phyloP scores from a whole-genome alignment of 805 yeast species.

The Ogataea saltuana region DNA sequence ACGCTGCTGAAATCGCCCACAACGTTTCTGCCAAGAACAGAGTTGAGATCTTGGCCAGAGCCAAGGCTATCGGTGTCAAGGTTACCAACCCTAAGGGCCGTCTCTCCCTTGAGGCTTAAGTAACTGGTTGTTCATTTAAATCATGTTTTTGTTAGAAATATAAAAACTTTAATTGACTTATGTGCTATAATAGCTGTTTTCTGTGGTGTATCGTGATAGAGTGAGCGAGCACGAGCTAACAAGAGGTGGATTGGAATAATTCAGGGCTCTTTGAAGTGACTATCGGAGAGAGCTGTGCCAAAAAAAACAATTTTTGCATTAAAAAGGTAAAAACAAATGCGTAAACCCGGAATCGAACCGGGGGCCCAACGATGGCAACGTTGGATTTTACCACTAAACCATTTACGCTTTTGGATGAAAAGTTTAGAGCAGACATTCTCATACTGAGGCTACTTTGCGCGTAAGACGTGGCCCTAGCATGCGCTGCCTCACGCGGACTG shows the following conservation, averaged over 20 bases:
- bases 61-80: slow-evolving; percentile 97
- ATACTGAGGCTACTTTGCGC: too few relatives aligned
- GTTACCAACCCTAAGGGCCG: slow-evolving; percentile 99
- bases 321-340: slow-evolving; percentile 13
- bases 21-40: slow-evolving; percentile 98
- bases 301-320: too few relatives aligned
- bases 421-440: too few relatives aligned
- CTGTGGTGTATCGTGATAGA: too few relatives aligned
- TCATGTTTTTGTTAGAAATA: slow-evolving; percentile 13
- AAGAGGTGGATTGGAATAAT: too few relatives aligned
- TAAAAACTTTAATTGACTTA: slow-evolving; percentile 22
- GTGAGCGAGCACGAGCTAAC: too few relatives aligned
- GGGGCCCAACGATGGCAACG: slow-evolving; percentile 21
- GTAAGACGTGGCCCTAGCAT: too few relatives aligned
- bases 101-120: slow-evolving; percentile 95
- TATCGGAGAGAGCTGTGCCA: neutral
- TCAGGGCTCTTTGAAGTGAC: too few relatives aligned
- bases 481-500: too few relatives aligned
- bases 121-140: slow-evolving; percentile 17
- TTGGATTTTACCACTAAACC: slow-evolving; percentile 20
- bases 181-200: slow-evolving; percentile 22
- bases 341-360: slow-evolving; percentile 21
- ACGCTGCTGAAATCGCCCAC: slow-evolving; percentile 99
- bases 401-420: slow-evolving; percentile 11
- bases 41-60: slow-evolving; percentile 92